These are phyloP conservation scores for Lophiotrema nucula DNA, from an alignment of 495 filamentous ascomycete genomes.

Conservation along the genomic window DNA sequence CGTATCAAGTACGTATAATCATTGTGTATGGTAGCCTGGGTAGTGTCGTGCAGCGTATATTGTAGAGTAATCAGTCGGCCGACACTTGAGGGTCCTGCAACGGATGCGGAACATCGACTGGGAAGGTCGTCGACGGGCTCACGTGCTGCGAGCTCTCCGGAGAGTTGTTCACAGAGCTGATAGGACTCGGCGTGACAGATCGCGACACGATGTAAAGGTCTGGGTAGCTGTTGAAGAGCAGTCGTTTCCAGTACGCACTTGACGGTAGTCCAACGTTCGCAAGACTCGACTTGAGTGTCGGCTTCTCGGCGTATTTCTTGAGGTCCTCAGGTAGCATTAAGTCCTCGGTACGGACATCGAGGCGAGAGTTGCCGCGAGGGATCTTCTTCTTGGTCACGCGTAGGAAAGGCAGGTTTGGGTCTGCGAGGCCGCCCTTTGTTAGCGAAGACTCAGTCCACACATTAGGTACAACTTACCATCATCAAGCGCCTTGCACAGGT, in stretches of 20 bases:
- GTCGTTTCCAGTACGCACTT: conserved; percentile 39
- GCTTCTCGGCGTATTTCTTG: conserved; percentile 34
- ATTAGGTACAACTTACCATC: conserved; percentile 31
- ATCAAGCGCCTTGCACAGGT: conserved; percentile 39
- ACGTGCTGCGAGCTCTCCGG: conserved; percentile 36
- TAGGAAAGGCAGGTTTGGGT: conserved; percentile 32
- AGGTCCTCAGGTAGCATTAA: conserved; percentile 39
- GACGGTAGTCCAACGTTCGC: conserved; percentile 42
- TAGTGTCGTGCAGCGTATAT: too few species aligned
- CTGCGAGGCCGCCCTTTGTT: conserved; percentile 27
- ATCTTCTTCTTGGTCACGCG: conserved; percentile 42
- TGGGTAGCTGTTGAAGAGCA: conserved; percentile 39
- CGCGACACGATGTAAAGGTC: conserved; percentile 42
- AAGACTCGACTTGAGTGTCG: conserved; percentile 40
- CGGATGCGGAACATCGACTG: conserved; percentile 19
- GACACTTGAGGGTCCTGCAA: conserved; percentile 13
- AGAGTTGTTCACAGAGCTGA: conserved; percentile 31
- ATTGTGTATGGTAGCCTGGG: too few species aligned
- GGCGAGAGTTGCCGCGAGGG: conserved; percentile 38
- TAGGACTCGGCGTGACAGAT: conserved; percentile 24
- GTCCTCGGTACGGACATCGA: conserved; percentile 42
- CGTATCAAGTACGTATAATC: background rate
- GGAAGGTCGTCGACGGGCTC: conserved; percentile 28
- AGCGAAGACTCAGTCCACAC: conserved; percentile 4
- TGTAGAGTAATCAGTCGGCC: background rate